Base-by-base conservation (phyloP, 306 rosid species). In the Trifolium dubium region DNA sequence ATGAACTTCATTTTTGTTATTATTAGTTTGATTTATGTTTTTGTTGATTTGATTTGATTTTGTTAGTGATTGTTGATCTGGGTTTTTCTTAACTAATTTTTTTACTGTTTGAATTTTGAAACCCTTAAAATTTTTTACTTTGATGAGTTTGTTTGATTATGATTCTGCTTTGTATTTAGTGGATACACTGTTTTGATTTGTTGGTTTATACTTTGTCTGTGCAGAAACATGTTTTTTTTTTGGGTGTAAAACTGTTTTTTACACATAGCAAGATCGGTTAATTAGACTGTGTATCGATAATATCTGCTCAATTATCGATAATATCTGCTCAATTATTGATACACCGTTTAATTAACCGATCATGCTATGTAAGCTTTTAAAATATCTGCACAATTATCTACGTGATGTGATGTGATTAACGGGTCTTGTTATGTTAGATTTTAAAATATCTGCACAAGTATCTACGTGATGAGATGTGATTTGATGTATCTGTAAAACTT, bases 41-140 rank as follows among this genome's bases (percentile, higher is more conserved):
- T 50, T 61, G 58, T 67, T 68, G 39, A 7, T 37, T 2, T 39
- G 11, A 23, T 76, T 67, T 46, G n/a, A 74, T 17, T 41, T 55
- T 23, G 54, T 59, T 37, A 3, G n/a, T 60, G 39, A 28, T 67
- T 64, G 64, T 43, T 74, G 80, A 76, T 85, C 68, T 53, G 51
- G 35, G 19, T 32, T 61, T 30, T 58, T 8, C 62, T 11, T 50
- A 37, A 8, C 12, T 70, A 18, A 15, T 39, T 72, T 18, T 61
- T 13, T 13, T 17, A 8, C 39, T 65, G 67, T n/a, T 62, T 32
- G 63, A 32, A 69, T 43, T 5, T 0, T 23, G 23, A 64, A 37
- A 47, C 43, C 17, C 59, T 47, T 64, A 17, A 56, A 58, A 67
- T 50, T 6, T 15, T 5, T 32, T 35, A 9, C 11, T 67, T 54